Conservation (phyloP, 495 filamentous ascomycete genomes). For the Oidiodendron maius region DNA sequence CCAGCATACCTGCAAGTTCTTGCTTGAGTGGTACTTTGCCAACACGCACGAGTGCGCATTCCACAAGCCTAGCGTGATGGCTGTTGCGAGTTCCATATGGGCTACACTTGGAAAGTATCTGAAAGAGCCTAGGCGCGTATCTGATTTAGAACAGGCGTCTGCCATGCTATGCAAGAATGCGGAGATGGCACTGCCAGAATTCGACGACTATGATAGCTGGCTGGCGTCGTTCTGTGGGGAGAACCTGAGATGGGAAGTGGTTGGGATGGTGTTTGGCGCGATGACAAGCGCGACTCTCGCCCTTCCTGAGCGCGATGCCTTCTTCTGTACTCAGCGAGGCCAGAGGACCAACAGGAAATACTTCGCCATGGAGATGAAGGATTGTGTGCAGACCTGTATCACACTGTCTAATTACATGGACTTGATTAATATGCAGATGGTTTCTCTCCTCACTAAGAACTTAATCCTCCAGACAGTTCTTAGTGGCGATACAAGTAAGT, state of each 20-base stretch:
- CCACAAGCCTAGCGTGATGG: slow-evolving; percentile 6
- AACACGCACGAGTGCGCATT: slow-evolving; percentile 10
- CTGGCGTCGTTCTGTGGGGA: slow-evolving; percentile 12
- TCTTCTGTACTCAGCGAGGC: slow-evolving; percentile 17
- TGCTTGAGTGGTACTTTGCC: slow-evolving; percentile 16
- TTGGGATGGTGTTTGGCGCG: slow-evolving; percentile 15
- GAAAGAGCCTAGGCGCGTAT: slow-evolving; percentile 8
- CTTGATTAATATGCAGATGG: slow-evolving; percentile 19
- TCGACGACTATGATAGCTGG: slow-evolving; percentile 20
- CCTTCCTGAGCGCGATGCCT: slow-evolving; percentile 18
- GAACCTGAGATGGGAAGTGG: slow-evolving; percentile 22
- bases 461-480: slow-evolving; percentile 19
- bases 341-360: slow-evolving; percentile 10
- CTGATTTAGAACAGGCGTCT: slow-evolving; percentile 12
- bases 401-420: slow-evolving; percentile 21
- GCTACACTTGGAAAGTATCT: slow-evolving; percentile 10
- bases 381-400: slow-evolving; percentile 21
- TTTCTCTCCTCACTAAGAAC: slow-evolving; percentile 18
- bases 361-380: slow-evolving; percentile 20
- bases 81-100: slow-evolving; percentile 14
- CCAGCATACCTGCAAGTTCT: slow-evolving; percentile 14
- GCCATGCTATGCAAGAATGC: slow-evolving; percentile 17
- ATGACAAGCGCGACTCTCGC: slow-evolving; percentile 9
- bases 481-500: slow-evolving; percentile 23
- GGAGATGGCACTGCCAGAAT: slow-evolving; percentile 14